Base-by-base conservation (phyloP, 371 early-diverging fungal species). In the Ordospora pajunii region DNA sequence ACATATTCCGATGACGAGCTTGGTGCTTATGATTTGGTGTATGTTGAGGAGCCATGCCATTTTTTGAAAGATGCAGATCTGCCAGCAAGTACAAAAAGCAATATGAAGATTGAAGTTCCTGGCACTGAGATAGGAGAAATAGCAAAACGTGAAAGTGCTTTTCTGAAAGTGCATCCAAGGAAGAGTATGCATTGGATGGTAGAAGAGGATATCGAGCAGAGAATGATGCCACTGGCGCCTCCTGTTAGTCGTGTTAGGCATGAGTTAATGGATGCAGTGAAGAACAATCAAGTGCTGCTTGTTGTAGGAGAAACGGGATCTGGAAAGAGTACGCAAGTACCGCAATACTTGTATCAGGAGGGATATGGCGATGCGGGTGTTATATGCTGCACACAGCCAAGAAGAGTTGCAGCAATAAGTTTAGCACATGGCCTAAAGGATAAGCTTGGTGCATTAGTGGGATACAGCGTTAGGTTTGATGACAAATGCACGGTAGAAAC, bases 161-260 rank as follows among this genome's bases (percentile, higher is more conserved):
- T 49, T 19, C 23, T 40, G 21, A 69, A 17, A 27, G 37, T 6
- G 25, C 50, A 46, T 0, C 51, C 40, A 12, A 43, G 23, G 4
- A 49, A 25, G 32, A 6, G 9, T 23, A 37, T 14, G 9, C 8
- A n/a, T 3, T 21, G 43, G 19, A 2, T 19, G 9, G 21, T 42
- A 32, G 0, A 19, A 8, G 19, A 14, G 45, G 54, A 52, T 53
- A 8, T 14, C 21, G 12, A 1, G 11, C 52, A 11, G 52, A 52
- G 22, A 11, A 11, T 10, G 50, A 52, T 32, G 0, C n/a, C 22
- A 58, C 75, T 84, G 40, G 79, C 83, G 7, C 77, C 91, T 5
- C 91, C 90, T 0, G 88, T 90, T 22, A 81, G 79, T 50, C 82
- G 83, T 3, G 87, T 88, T 77, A 84, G 87, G 46, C 23, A 67